Conservation (phyloP, 257 asterid species). For the Cordia subcordata region DNA sequence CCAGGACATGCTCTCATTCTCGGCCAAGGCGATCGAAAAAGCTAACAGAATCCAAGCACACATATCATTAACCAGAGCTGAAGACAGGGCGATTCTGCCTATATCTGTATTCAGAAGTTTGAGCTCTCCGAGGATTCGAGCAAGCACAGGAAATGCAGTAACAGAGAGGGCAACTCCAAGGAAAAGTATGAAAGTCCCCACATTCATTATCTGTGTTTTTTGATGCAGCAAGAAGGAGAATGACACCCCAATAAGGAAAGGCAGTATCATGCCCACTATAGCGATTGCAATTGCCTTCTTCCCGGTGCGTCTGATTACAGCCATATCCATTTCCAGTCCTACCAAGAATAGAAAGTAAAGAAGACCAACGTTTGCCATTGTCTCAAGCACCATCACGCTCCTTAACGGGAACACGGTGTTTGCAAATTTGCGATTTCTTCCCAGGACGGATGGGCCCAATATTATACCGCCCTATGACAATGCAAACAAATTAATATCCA, state of each 20-base stretch:
- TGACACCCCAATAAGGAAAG: slow-evolving; percentile 62
- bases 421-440: slow-evolving; percentile 50
- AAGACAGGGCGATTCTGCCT: slow-evolving; percentile 80
- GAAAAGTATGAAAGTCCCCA: slow-evolving; percentile 78
- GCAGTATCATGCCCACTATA: slow-evolving; percentile 66
- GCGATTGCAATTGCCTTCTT: slow-evolving; percentile 62
- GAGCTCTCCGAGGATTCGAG: slow-evolving; percentile 82
- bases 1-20: slow-evolving; percentile 52
- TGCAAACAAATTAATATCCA: background rate
- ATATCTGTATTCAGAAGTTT: slow-evolving; percentile 88
- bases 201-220: slow-evolving; percentile 34
- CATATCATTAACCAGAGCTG: slow-evolving; percentile 88
- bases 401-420: slow-evolving; percentile 60
- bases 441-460: slow-evolving; percentile 86
- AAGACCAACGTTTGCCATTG: slow-evolving; percentile 95
- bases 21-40: slow-evolving; percentile 78
- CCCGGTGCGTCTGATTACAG: slow-evolving; percentile 63
- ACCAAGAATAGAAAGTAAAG: slow-evolving; percentile 81
- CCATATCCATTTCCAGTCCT: slow-evolving; percentile 94
- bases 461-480: slow-evolving; percentile 68
- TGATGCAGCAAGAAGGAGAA: slow-evolving; percentile 57
- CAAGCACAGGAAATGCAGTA: slow-evolving; percentile 89
- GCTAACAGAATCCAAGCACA: slow-evolving; percentile 84
- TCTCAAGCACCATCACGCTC: slow-evolving; percentile 94
- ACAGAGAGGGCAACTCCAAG: slow-evolving; percentile 87